Evolutionary conservation across 805 yeast genomes (phyloP).

Genomic region (Torulaspora delbrueckii): DNA sequence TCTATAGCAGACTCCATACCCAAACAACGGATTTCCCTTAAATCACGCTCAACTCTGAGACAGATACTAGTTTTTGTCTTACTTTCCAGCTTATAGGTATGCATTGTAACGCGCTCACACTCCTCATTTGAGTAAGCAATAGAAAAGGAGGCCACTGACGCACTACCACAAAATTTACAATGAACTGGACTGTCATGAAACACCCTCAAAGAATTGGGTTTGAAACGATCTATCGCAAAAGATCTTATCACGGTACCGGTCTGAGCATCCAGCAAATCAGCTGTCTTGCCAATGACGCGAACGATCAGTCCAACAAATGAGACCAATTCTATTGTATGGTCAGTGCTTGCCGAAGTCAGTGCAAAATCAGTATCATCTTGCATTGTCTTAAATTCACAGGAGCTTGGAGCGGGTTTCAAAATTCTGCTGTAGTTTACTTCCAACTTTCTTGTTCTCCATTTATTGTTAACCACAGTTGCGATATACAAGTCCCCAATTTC

Average conservation of each 20-base stretch:
- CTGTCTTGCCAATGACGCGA: slow-evolving; percentile 49
- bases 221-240: slow-evolving; percentile 58
- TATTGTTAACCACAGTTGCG: slow-evolving; percentile 59
- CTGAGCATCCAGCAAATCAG: slow-evolving; percentile 71
- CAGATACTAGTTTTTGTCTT: slow-evolving; percentile 77
- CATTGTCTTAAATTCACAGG: slow-evolving; percentile 6
- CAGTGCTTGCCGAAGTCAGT: slow-evolving; percentile 8
- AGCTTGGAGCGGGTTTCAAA: slow-evolving; percentile 36
- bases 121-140: slow-evolving; percentile 51
- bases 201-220: slow-evolving; percentile 56
- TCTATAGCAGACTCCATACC: slow-evolving; percentile 77
- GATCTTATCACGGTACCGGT: slow-evolving; percentile 66
- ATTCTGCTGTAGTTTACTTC: slow-evolving; percentile 41
- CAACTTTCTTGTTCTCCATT: slow-evolving; percentile 57
- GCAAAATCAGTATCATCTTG: not conserved
- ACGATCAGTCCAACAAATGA: slow-evolving; percentile 74
- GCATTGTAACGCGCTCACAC: slow-evolving; percentile 46
- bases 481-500: slow-evolving; percentile 50
- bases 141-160: slow-evolving; percentile 67
- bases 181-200: slow-evolving; percentile 83
- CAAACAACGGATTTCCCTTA: slow-evolving; percentile 82
- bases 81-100: slow-evolving; percentile 67
- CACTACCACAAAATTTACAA: slow-evolving; percentile 88
- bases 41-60: slow-evolving; percentile 86
- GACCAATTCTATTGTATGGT: slow-evolving; percentile 46